These are phyloP conservation scores for Lipomyces orientalis DNA, from an alignment of 805 yeast genomes.

Conservation along the genomic window DNA sequence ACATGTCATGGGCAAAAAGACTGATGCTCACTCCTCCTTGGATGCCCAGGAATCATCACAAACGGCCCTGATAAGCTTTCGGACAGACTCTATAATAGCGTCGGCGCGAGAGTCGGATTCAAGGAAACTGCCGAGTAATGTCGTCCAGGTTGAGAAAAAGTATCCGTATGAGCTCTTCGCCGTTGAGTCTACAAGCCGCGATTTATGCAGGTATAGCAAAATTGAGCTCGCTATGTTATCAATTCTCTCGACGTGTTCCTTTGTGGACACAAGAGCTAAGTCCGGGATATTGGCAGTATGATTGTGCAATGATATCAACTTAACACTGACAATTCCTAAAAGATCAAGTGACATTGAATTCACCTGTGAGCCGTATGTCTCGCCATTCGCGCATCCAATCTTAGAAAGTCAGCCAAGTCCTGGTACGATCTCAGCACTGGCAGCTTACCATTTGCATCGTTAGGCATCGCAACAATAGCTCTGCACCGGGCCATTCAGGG, in stretches of 20 bases:
- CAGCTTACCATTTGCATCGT: conserved; percentile 25
- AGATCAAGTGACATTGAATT: conserved; percentile 64
- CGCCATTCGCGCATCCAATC: conserved; percentile 43
- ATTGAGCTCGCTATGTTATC: conserved; percentile 7
- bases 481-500: conserved; percentile 71
- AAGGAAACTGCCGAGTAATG: conserved; percentile 7
- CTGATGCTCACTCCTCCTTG: conserved; percentile 23
- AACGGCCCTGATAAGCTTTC: conserved; percentile 15
- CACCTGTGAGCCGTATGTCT: conserved; percentile 49
- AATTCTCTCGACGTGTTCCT: conserved; percentile 14
- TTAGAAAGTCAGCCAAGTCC: conserved; percentile 5
- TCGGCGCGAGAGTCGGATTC: conserved; percentile 17
- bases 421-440: neutral
- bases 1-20: neutral
- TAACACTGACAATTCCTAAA: conserved; percentile 65
- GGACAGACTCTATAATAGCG: neutral
- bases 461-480: conserved; percentile 49
- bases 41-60: conserved; percentile 26
- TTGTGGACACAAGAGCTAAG: conserved; percentile 1
- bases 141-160: conserved; percentile 24
- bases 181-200: conserved; percentile 22
- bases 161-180: conserved; percentile 26
- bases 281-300: conserved; percentile 1
- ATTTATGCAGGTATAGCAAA: conserved; percentile 34
- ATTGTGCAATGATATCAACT: conserved; percentile 43